phyloP scores from a whole-genome alignment of 352 stramenopile genomes.

The Pythium angustatum region DNA sequence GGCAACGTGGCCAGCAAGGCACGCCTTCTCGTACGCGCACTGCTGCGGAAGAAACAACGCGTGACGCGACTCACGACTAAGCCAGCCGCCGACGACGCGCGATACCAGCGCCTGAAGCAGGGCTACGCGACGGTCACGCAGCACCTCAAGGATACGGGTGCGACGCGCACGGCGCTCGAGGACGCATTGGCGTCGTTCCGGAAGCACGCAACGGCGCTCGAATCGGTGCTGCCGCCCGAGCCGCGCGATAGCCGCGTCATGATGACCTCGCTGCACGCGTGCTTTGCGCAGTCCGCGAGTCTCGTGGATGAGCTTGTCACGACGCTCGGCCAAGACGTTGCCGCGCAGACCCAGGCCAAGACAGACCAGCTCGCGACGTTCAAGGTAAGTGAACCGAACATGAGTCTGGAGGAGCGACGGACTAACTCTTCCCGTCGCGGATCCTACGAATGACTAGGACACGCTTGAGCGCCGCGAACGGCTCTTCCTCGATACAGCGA shows the following conservation, averaged over 20 bases:
- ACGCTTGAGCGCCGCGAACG: constrained; percentile 36
- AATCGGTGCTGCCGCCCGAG: constrained; percentile 24
- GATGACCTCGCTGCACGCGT: constrained; percentile 28
- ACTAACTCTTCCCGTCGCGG: too few species aligned
- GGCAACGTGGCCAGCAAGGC: not conserved
- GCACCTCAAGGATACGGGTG: constrained; percentile 34
- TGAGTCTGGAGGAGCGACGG: too few species aligned
- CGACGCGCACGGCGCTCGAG: constrained; percentile 32
- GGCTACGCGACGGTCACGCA: constrained; percentile 31
- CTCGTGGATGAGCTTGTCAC: constrained; percentile 23
- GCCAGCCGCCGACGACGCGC: constrained; percentile 24
- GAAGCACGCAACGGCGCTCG: constrained; percentile 15
- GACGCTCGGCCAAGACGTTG: constrained; percentile 32
- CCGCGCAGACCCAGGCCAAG: constrained; percentile 36
- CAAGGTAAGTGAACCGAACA: not conserved
- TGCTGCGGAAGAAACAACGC: constrained; percentile 32
- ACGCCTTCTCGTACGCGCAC: constrained; percentile 13
- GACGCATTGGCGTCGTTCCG: constrained; percentile 29
- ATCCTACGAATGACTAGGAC: too few species aligned
- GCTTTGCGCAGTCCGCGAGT: constrained; percentile 11
- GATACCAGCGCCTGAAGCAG: constrained; percentile 40
- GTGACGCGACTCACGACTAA: constrained; percentile 10
- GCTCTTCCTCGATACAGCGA: constrained; percentile 33
- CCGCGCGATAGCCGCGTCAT: constrained; percentile 25
- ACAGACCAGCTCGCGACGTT: constrained; percentile 37